These are phyloP conservation scores for Agaricus bisporus DNA, from an alignment of 768 basidiomycete species.

Conservation along the genomic window DNA sequence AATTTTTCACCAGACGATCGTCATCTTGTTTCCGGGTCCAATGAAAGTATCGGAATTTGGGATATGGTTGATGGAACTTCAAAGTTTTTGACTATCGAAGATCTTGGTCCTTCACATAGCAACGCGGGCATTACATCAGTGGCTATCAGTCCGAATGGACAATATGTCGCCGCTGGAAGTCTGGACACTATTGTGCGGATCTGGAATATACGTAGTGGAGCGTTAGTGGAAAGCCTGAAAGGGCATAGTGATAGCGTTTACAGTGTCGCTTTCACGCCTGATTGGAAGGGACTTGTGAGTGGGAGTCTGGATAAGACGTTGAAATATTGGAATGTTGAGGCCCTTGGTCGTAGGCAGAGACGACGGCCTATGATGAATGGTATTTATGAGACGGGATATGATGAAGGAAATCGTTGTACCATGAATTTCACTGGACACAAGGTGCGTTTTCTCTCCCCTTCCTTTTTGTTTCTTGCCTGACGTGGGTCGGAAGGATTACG, in stretches of 20 bases:
- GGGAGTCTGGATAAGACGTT: conserved; percentile 83
- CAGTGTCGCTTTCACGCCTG: conserved; percentile 84
- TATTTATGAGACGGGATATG: conserved; percentile 61
- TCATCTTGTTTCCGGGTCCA: conserved; percentile 82
- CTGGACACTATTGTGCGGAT: conserved; percentile 68
- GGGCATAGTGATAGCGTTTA: conserved; percentile 82
- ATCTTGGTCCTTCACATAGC: conserved; percentile 45
- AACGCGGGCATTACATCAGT: conserved; percentile 70
- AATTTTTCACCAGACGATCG: conserved; percentile 80
- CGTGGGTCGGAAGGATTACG: conserved; percentile 39
- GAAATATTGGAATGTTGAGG: conserved; percentile 79
- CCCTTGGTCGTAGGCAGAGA: conserved; percentile 64
- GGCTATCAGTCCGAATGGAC: conserved; percentile 67
- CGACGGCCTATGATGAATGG: background rate
- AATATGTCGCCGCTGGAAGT: conserved; percentile 54
- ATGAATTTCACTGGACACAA: conserved; percentile 84
- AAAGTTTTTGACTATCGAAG: conserved; percentile 33
- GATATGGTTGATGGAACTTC: conserved; percentile 26
- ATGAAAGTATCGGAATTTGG: conserved; percentile 36
- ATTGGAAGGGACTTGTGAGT: conserved; percentile 82
- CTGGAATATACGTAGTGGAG: conserved; percentile 63
- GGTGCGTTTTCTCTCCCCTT: conserved; percentile 28
- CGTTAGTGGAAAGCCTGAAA: conserved; percentile 59
- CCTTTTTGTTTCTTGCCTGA: background rate
- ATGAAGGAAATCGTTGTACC: conserved; percentile 40